Conservation (phyloP, 2,329 filamentous ascomycete species). For the Davidsoniella virescens region DNA sequence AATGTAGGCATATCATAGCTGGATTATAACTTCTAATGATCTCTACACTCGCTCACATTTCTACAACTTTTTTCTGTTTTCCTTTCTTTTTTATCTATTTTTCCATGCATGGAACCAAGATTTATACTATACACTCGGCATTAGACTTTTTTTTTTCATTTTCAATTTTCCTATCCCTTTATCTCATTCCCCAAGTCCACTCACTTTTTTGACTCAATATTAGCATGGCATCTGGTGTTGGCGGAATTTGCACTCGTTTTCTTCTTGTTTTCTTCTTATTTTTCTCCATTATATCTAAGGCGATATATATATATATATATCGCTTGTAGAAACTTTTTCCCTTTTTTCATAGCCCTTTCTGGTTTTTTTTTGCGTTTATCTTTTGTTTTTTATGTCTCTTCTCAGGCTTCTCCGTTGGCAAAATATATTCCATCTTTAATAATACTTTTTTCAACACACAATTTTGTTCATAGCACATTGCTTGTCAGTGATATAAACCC, state of each 20-base stretch:
- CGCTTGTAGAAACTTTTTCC: no score
- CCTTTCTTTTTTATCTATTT: not conserved
- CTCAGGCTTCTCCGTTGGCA: no score
- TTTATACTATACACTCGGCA: not conserved
- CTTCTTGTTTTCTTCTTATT: not conserved
- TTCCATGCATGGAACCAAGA: not conserved
- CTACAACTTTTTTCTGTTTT: not conserved
- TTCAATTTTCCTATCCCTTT: not conserved
- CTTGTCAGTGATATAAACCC: no score
- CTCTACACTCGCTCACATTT: not conserved
- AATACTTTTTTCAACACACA: no score
- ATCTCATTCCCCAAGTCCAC: not conserved
- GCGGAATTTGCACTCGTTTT: not conserved
- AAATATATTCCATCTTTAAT: no score
- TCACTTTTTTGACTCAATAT: not conserved
- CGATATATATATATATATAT: no score
- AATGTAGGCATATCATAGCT: no score
- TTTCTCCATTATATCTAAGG: not conserved
- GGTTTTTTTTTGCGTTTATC: no score
- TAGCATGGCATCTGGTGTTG: not conserved
- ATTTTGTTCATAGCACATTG: no score
- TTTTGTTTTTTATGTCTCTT: no score
- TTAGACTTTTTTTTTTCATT: not conserved
- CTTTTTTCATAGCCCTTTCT: no score
- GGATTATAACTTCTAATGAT: not conserved